Base-by-base conservation (phyloP, 169 alveolate genomes). In the Plasmodium vivax region DNA sequence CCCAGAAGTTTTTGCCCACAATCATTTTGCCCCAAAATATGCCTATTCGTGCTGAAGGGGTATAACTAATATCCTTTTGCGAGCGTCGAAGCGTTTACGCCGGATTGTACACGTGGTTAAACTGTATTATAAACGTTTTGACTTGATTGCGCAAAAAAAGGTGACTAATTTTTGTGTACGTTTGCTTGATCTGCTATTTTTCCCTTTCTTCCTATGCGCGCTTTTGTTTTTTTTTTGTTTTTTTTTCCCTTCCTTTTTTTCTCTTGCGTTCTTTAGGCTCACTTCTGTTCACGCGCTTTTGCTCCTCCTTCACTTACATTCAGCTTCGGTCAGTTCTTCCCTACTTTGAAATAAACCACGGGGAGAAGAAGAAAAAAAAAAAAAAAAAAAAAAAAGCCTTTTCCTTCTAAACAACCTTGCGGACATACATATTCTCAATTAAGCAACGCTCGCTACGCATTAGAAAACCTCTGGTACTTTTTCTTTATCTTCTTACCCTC, bases 1-100 rank as follows among this genome's bases (percentile, higher is more conserved):
- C 95, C 95, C 95, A 92, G 84, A 92, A 92, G n/a, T 82, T 83
- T 51, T 92, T 56, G 54, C 92, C 68, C n/a, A 54, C 47, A 19
- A 92, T 92, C 95, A 92, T 92, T 83, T 87, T 87, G 81, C 71
- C 36, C 34, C 43, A 51, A 51, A 19, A 23, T 51, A 51, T 51
- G 19, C 62, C 8, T 51, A 51, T 51, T 51, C 62, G n/a, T 51
- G 7, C 23, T 51, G 62, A 51, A 3, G 4, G 62, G 62, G 27
- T 16, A 51, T 51, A 51, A 51, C 62, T 51, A 51, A 51, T 51
- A 51, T 51, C 62, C 23, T 16, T 51, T 51, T 12, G n/a, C 23
- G 62, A 16, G 2, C 23, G 62, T 14, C 23, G 43, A 27, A 23
- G 77, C 77, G n/a, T 68, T 68, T 68, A 30, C 1, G 77, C 41